phyloP scores from a whole-genome alignment of 148 eudicot genomes.

The Amaranthus hypochondriacus region DNA sequence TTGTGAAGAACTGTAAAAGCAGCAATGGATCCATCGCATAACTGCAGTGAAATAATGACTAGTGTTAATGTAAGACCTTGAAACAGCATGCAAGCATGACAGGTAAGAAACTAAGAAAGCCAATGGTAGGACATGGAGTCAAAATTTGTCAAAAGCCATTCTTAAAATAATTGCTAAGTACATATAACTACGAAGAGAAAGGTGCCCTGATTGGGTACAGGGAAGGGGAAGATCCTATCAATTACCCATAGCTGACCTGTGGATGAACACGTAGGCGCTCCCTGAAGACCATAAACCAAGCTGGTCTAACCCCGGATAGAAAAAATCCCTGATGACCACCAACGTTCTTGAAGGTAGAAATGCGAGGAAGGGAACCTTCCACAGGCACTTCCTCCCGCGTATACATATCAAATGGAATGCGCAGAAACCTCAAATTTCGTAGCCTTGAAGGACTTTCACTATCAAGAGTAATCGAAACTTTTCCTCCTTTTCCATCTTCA shows the following conservation, averaged over 20 bases:
- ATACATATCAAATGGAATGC: slow-evolving; percentile 68
- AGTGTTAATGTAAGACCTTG: not conserved
- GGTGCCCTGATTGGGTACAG: not conserved
- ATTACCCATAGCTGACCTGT: slow-evolving; percentile 49
- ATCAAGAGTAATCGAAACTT: slow-evolving; percentile 31
- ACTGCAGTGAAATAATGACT: slow-evolving; percentile 41
- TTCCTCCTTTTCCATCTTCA: slow-evolving; percentile 42
- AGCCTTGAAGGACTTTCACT: slow-evolving; percentile 69
- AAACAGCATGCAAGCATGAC: slow-evolving; percentile 3
- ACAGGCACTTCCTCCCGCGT: slow-evolving; percentile 67
- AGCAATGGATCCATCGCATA: slow-evolving; percentile 86
- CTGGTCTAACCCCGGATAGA: slow-evolving; percentile 77
- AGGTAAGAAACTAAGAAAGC: not conserved
- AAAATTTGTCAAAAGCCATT: not conserved
- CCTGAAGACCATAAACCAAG: slow-evolving; percentile 92
- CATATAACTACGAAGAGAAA: not conserved
- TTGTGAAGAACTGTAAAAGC: slow-evolving; percentile 98
- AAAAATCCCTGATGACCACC: slow-evolving; percentile 83
- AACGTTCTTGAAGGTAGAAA: slow-evolving; percentile 74
- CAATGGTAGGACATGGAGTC: not conserved
- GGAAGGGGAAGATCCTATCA: not conserved
- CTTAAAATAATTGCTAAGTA: not conserved
- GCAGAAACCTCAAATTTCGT: slow-evolving; percentile 78
- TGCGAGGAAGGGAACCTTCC: slow-evolving; percentile 47
- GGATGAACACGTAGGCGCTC: slow-evolving; percentile 94